Conservation (phyloP, 1,284 basidiomycete species). For the Crucibulum parvulum region DNA sequence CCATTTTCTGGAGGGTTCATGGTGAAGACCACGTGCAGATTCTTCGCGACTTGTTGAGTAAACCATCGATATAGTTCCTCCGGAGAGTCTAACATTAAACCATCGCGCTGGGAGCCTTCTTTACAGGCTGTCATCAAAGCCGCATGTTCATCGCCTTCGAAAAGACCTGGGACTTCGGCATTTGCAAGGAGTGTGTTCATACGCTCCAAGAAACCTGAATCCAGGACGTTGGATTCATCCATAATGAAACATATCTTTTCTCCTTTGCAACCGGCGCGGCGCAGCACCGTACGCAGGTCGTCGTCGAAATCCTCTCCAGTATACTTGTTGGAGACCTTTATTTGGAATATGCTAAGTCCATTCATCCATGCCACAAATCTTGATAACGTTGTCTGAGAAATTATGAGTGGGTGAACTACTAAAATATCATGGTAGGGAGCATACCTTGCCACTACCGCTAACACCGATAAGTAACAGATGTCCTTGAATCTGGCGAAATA, state of each 20-base stretch:
- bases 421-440: not conserved
- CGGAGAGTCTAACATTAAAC: conserved; percentile 96
- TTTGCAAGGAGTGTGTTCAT: conserved; percentile 99
- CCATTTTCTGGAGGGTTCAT: conserved; percentile 99
- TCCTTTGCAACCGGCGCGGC: conserved; percentile 95
- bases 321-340: conserved; percentile 99
- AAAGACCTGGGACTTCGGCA: conserved; percentile 99
- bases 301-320: conserved; percentile 99
- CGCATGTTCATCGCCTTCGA: conserved; percentile 97
- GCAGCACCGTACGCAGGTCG: conserved; percentile 92
- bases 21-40: conserved; percentile 97
- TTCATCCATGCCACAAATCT: conserved; percentile 99
- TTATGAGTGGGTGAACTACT: not conserved
- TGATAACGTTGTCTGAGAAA: conserved; percentile 88
- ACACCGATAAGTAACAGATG: conserved; percentile 97
- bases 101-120: conserved; percentile 97
- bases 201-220: conserved; percentile 97
- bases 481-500: conserved; percentile 98
- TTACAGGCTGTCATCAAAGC: conserved; percentile 99
- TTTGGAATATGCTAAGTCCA: conserved; percentile 97
- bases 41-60: conserved; percentile 95
- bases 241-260: conserved; percentile 99
- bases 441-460: conserved; percentile 95
- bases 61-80: conserved; percentile 99
- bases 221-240: conserved; percentile 99